Conservation (phyloP, 805 yeast genomes). For the Teunomyces funiuensis region DNA sequence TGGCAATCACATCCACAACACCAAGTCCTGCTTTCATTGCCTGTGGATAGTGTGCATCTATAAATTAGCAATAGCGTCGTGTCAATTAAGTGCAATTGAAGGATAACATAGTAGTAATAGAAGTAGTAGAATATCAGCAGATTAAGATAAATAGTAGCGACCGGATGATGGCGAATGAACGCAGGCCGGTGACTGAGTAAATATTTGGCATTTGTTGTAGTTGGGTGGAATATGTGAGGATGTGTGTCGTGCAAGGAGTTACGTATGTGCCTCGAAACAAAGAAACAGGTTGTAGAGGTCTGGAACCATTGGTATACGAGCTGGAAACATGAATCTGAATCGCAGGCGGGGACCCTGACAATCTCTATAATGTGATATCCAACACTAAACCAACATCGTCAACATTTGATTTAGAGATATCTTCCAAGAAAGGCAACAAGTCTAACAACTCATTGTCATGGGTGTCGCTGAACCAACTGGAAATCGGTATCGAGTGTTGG, state of each 20-base stretch:
- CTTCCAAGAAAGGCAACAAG: slow-evolving; percentile 86
- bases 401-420: slow-evolving; percentile 68
- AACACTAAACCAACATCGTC: slow-evolving; percentile 83
- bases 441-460: slow-evolving; percentile 95
- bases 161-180: too few species aligned
- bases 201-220: background rate
- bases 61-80: background rate
- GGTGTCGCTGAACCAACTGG: slow-evolving; percentile 97
- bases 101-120: background rate
- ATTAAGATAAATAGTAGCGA: background rate
- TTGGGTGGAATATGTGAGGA: too few species aligned
- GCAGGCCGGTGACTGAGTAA: too few species aligned
- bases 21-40: slow-evolving; percentile 6
- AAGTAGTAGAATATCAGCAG: background rate
- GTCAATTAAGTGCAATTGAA: background rate
- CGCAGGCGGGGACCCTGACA: background rate
- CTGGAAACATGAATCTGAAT: background rate
- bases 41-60: slow-evolving; percentile 4
- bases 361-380: slow-evolving; percentile 58
- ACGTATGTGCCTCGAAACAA: too few species aligned
- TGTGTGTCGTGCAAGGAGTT: too few species aligned
- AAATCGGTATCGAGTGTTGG: slow-evolving; percentile 94
- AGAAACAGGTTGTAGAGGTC: background rate
- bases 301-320: background rate
- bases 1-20: slow-evolving; percentile 3